These are phyloP conservation scores for Metschnikowia reukaufii DNA, from an alignment of 805 yeast genomes.

Conservation along the genomic window DNA sequence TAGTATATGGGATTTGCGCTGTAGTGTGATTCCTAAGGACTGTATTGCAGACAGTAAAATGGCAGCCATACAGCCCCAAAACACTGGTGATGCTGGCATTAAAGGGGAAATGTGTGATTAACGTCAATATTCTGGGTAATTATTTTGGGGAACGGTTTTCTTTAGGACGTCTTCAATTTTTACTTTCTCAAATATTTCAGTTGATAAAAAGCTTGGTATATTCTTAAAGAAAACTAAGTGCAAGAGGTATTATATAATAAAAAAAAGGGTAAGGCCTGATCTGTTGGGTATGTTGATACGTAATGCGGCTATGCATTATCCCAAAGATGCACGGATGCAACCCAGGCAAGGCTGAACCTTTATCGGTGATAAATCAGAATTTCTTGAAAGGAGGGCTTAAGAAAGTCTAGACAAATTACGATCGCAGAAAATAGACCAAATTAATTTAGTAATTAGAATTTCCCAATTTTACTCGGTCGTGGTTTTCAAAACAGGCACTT, in stretches of 20 bases:
- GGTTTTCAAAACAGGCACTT: no score
- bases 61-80: slow-evolving; percentile 64
- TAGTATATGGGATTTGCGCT: slow-evolving; percentile 70
- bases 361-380: no score
- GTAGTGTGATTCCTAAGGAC: slow-evolving; percentile 78
- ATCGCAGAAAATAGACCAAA: neutral
- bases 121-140: neutral
- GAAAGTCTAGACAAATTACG: neutral
- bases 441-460: neutral
- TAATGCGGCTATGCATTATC: neutral
- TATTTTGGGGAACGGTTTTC: neutral
- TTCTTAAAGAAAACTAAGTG: no score
- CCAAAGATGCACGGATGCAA: slow-evolving; percentile 1
- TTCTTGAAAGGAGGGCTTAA: no score
- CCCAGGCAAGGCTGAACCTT: neutral
- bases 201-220: neutral
- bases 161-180: no score
- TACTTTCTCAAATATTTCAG: no score
- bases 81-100: slow-evolving; percentile 15
- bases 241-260: no score
- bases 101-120: neutral
- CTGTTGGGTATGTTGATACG: neutral
- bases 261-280: no score
- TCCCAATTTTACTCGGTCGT: no score
- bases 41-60: slow-evolving; percentile 75